A percentile compares a stretch with the other conserved stretches of the same genome.
Evolutionary conservation across 768 basidiomycete species (phyloP).

Genomic region (Trametes maxima): DNA sequence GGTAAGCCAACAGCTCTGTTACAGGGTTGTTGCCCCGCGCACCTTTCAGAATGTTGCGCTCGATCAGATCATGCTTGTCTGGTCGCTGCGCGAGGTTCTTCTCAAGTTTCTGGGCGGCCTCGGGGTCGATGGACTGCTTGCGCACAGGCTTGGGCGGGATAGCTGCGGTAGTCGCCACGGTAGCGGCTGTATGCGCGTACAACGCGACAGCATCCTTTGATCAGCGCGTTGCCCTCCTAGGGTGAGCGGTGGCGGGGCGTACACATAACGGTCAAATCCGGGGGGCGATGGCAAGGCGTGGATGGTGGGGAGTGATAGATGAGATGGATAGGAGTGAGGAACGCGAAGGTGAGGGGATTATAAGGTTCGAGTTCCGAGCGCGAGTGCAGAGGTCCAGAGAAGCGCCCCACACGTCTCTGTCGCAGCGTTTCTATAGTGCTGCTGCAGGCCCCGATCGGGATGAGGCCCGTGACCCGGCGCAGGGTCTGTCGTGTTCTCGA

Average conservation of each 20-base stretch:
- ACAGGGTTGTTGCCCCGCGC: conserved; percentile 9
- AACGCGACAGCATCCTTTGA: not conserved
- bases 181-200: not conserved
- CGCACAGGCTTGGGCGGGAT: conserved; percentile 21
- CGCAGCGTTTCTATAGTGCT: conserved; percentile 19
- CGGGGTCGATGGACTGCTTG: conserved; percentile 37
- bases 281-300: not conserved
- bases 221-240: not conserved
- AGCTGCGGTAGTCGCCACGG: conserved; percentile 2
- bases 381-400: not conserved
- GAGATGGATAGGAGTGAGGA: conserved; percentile 5
- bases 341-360: not conserved
- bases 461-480: conserved; percentile 2
- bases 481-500: not conserved
- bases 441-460: conserved; percentile 14
- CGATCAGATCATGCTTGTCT: conserved; percentile 61
- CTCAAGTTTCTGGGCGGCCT: conserved; percentile 51
- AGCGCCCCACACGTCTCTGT: not conserved
- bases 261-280: conserved; percentile 7
- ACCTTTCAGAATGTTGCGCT: conserved; percentile 75
- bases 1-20: not conserved
- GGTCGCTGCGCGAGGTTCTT: conserved; percentile 55
- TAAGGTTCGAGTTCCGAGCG: too few species aligned
- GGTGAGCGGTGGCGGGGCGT: not conserved
- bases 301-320: not conserved